Percentiles rank a stretch among this genome's conserved stretches.
These are phyloP conservation scores for Colletotrichum eleusines DNA, from an alignment of 2,329 filamentous ascomycete species.

Conservation along the genomic window DNA sequence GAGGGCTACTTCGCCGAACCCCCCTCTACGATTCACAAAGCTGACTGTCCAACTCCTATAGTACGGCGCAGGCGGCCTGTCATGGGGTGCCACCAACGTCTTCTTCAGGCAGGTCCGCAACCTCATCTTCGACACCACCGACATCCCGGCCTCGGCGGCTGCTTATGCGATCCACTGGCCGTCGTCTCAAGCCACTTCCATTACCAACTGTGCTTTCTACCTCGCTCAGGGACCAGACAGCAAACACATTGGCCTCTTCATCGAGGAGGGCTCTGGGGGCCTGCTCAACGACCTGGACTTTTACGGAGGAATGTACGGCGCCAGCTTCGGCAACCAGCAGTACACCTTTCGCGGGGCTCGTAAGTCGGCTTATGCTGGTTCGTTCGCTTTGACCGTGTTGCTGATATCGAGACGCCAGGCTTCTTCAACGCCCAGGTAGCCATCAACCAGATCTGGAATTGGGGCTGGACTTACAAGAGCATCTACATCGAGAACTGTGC, in stretches of 20 bases:
- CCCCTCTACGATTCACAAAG: not conserved
- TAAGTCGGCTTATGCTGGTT: not conserved
- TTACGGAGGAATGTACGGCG: constrained; percentile 74
- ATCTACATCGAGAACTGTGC: constrained; percentile 72
- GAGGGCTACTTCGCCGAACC: not conserved
- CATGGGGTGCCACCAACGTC: constrained; percentile 68
- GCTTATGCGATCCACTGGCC: constrained; percentile 75
- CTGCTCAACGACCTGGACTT: constrained; percentile 78
- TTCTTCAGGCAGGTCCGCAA: constrained; percentile 71
- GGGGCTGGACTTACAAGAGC: constrained; percentile 81
- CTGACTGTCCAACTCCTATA: not conserved
- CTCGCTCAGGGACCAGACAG: constrained; percentile 61
- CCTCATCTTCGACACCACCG: constrained; percentile 67
- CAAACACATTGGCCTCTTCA: constrained; percentile 69
- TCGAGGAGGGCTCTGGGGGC: constrained; percentile 74
- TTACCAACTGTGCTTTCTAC: constrained; percentile 69
- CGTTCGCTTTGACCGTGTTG: not conserved
- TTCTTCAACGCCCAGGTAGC: constrained; percentile 75
- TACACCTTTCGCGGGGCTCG: constrained; percentile 61
- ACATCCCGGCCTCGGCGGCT: constrained; percentile 57
- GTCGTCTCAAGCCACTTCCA: constrained; percentile 71
- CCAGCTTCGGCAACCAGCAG: constrained; percentile 73
- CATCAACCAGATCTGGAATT: constrained; percentile 80
- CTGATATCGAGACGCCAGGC: constrained; percentile 48
- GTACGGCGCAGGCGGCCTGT: constrained; percentile 57